Conservation (phyloP, 352 stramenopile genomes). For the Phytophthora palmivora region DNA sequence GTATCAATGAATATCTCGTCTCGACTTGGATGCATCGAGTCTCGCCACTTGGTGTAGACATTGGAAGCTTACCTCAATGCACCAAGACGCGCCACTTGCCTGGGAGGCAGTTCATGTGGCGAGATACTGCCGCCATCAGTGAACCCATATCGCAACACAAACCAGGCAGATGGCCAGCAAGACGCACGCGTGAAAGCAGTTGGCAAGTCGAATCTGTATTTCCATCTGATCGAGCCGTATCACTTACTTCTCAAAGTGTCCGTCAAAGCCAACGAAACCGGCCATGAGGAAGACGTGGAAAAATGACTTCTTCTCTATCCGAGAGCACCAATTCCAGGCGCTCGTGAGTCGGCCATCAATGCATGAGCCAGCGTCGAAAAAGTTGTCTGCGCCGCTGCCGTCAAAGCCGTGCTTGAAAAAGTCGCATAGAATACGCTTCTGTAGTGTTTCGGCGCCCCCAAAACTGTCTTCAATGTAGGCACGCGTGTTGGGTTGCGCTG, state of each 20-base stretch:
- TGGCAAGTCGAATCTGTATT: conserved; percentile 32
- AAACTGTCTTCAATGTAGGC: conserved; percentile 84
- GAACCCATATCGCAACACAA: conserved; percentile 18
- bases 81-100: neutral
- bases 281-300: conserved; percentile 93
- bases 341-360: conserved; percentile 94
- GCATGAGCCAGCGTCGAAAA: conserved; percentile 83
- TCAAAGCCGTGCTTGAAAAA: conserved; percentile 96
- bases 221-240: conserved; percentile 16
- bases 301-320: conserved; percentile 92
- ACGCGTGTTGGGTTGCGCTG: conserved; percentile 49
- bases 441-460: conserved; percentile 65
- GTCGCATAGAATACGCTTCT: conserved; percentile 87
- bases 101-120: conserved; percentile 4
- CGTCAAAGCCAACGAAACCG: conserved; percentile 94
- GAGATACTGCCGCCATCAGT: conserved; percentile 18
- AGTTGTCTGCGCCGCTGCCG: conserved; percentile 91
- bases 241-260: conserved; percentile 89
- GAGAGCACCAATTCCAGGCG: conserved; percentile 94
- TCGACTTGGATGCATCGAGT: neutral
- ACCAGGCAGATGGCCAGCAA: conserved; percentile 18
- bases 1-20: conserved; percentile 28
- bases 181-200: conserved; percentile 15
- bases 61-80: neutral
- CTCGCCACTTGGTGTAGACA: neutral